Conservation (phyloP, 2,329 filamentous ascomycete genomes). For the Geosmithia flava region DNA sequence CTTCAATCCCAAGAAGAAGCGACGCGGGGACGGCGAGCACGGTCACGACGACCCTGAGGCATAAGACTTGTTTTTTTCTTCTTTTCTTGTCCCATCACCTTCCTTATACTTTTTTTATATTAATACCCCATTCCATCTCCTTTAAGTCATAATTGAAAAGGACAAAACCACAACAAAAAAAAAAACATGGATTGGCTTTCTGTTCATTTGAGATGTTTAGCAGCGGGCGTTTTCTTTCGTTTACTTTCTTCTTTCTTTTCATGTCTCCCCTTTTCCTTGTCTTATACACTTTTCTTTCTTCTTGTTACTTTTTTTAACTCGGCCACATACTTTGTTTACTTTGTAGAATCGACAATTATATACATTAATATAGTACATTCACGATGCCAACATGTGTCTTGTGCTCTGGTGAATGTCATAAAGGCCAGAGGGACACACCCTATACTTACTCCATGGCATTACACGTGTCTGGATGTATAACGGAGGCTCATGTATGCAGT, state of each 20-base stretch:
- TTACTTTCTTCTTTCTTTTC: background rate
- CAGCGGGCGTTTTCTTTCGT: background rate
- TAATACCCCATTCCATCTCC: too few relatives aligned
- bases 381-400: too few relatives aligned
- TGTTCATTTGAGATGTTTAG: background rate
- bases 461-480: too few relatives aligned
- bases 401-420: too few relatives aligned
- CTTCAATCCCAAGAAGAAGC: slow-evolving; percentile 22
- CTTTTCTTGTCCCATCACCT: too few relatives aligned
- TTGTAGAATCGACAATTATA: background rate
- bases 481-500: too few relatives aligned
- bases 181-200: background rate
- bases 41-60: too few relatives aligned
- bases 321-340: background rate
- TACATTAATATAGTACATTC: too few relatives aligned
- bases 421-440: too few relatives aligned
- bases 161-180: background rate
- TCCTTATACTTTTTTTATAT: background rate
- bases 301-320: background rate
- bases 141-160: background rate
- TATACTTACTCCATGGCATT: too few relatives aligned
- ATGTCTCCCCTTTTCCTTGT: background rate
- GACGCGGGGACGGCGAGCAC: slow-evolving; percentile 7
- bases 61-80: too few relatives aligned
- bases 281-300: background rate